Evolutionary conservation across 306 rosid genomes (phyloP), one percentile per base, ranked within the genome.

Genomic region (Gastrolobium bilobum): DNA sequence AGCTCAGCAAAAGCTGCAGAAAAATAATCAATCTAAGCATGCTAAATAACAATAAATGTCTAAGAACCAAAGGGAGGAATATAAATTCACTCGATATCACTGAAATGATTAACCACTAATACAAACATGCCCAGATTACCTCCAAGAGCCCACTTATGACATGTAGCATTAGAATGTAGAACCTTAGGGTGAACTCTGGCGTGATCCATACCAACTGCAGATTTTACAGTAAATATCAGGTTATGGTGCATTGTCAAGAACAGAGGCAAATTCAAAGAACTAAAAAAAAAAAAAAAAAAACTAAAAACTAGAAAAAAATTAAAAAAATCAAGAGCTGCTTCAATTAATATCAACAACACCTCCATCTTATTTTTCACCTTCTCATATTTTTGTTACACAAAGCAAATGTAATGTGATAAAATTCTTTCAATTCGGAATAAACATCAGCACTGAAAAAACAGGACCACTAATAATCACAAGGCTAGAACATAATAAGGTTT

Each of bases 131-230:
- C 10, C 46, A 47, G 48, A 66, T 59, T 87, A 93, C 99, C 99
- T 93, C 99, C 99, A 63, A 95, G 99, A 30, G 94, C 96, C 99
- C 99, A 95, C 83, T 95, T 95, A 75, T 95, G 98, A 84, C 99
- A 91, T 42, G 99, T 95, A 30, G 99, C 99, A 88, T 95, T 95
- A 42, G 99, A 90, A 76, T 95, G 99, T 37, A 95, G 95, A 91
- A 95, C 93, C 90, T 89, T 95, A 0, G 99, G 99, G 74, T 95
- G 99, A 83, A 95, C 98, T 85, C 99, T 84, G 39, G 90, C 97
- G 47, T 93, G 99, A 82, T 95, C 99, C 90, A 95, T 88, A 56
- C 99, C 99, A 82, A 85, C 99, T 95, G 85, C 79, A 86, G 7
- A 84, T 70, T 56, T 47, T 78, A 57, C n/a, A 84, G 75, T 50